phyloP scores from a whole-genome alignment of 108 stramenopile species.

The Parietichytrium sp. region DNA sequence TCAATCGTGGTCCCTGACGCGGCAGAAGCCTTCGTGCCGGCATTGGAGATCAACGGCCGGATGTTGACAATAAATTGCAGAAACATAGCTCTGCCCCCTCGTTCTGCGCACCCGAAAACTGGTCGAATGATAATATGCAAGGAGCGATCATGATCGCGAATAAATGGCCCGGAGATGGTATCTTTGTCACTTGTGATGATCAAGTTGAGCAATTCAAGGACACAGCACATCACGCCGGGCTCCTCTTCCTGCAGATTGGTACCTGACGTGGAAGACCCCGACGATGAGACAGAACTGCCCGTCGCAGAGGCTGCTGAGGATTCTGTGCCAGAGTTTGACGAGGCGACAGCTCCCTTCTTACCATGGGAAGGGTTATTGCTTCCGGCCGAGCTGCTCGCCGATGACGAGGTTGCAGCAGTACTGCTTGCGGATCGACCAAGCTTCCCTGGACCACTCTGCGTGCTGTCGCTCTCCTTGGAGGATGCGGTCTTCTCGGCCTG shows the following conservation, averaged over 20 bases:
- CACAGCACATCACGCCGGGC: not conserved
- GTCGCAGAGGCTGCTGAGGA: too few species aligned
- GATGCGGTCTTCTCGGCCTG: not conserved
- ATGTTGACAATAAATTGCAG: not conserved
- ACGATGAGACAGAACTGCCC: too few species aligned
- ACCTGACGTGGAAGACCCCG: not conserved
- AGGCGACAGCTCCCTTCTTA: too few species aligned
- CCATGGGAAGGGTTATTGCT: too few species aligned
- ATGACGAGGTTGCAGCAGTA: not conserved
- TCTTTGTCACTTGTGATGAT: not conserved
- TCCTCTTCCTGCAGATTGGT: not conserved
- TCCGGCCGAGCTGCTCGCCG: not conserved
- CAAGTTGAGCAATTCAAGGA: slow-evolving; percentile 1
- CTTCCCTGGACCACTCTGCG: too few species aligned
- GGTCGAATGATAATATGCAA: not conserved
- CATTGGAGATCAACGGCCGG: not conserved
- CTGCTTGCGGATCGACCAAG: not conserved
- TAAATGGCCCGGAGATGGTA: not conserved
- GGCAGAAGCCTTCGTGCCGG: not conserved
- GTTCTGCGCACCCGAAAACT: slow-evolving; percentile 24
- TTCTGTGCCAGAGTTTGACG: too few species aligned
- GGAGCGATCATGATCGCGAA: not conserved
- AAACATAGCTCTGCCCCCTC: not conserved
- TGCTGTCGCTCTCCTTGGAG: too few species aligned
- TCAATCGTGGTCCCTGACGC: not conserved